phyloP scores from a whole-genome alignment of 192 early-diverging fungal genomes.

The Linnemannia schmuckeri region DNA sequence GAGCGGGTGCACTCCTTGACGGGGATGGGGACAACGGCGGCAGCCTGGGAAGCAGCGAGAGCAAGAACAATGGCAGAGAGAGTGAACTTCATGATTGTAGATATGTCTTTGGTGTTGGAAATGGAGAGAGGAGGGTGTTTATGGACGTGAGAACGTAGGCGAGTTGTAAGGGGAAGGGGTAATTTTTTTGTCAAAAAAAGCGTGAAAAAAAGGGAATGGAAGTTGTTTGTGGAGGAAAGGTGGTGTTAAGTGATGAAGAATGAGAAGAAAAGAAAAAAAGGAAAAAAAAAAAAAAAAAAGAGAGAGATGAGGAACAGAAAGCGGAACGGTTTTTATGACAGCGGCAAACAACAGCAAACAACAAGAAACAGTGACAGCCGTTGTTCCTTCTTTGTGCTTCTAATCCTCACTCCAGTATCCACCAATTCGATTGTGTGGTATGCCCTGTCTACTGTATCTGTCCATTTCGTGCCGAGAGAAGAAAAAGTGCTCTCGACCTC shows the following conservation, averaged over 20 bases:
- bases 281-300: constrained; percentile 6
- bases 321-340: background rate
- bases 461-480: background rate
- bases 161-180: background rate
- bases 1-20: constrained; percentile 34
- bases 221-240: constrained; percentile 12
- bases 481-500: constrained; percentile 4
- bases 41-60: constrained; percentile 24
- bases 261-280: background rate
- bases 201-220: constrained; percentile 9
- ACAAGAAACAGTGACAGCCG: too few relatives aligned
- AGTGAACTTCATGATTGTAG: constrained; percentile 33
- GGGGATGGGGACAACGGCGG: constrained; percentile 27
- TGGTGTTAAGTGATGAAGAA: background rate
- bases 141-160: background rate
- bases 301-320: background rate
- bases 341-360: background rate
- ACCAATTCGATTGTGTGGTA: too few relatives aligned
- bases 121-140: background rate
- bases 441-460: too few relatives aligned
- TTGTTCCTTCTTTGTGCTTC: too few relatives aligned
- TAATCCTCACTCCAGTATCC: too few relatives aligned
- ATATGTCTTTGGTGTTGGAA: background rate
- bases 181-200: constrained; percentile 8
- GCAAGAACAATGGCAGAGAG: constrained; percentile 31